Conservation (phyloP, 2,329 filamentous ascomycete genomes). For the Pyricularia pennisetigena region DNA sequence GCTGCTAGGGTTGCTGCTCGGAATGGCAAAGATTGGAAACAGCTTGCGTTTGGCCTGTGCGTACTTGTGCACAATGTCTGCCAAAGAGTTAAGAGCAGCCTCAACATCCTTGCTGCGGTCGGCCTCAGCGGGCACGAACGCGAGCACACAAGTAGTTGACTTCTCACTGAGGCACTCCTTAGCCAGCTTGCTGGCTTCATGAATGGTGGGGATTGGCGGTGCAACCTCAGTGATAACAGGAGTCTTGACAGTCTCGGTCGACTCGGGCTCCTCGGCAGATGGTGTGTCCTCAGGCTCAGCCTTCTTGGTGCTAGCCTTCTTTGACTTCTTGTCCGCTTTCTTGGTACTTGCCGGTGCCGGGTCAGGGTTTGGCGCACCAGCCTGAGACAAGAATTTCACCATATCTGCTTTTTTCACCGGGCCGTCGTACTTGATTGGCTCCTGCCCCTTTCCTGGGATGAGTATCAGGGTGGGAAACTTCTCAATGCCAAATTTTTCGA, state of each 20-base stretch:
- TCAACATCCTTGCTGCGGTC: constrained; percentile 33
- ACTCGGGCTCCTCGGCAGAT: constrained; percentile 30
- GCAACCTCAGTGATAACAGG: constrained; percentile 40
- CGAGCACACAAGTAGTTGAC: constrained; percentile 75
- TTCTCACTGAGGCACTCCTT: constrained; percentile 65
- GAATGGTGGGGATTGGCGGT: constrained; percentile 57
- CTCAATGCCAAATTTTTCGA: constrained; percentile 64
- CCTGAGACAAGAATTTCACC: constrained; percentile 72
- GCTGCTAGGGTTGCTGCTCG: constrained; percentile 46
- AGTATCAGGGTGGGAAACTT: constrained; percentile 76
- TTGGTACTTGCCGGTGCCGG: constrained; percentile 44
- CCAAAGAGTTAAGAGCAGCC: constrained; percentile 52
- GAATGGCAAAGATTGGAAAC: constrained; percentile 76
- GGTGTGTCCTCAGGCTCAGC: constrained; percentile 26
- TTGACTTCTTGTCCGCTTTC: constrained; percentile 33
- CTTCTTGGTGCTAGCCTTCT: constrained; percentile 13
- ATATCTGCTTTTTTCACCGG: constrained; percentile 79
- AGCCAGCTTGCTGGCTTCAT: constrained; percentile 52
- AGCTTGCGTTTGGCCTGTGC: constrained; percentile 53
- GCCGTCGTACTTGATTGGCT: constrained; percentile 66
- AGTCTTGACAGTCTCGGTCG: constrained; percentile 28
- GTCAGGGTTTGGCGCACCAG: constrained; percentile 69
- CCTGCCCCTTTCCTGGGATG: constrained; percentile 59
- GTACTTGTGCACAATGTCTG: constrained; percentile 70
- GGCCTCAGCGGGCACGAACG: constrained; percentile 50